These are phyloP conservation scores for Ustilago nuda DNA, from an alignment of 1,284 basidiomycete genomes.

Conservation along the genomic window DNA sequence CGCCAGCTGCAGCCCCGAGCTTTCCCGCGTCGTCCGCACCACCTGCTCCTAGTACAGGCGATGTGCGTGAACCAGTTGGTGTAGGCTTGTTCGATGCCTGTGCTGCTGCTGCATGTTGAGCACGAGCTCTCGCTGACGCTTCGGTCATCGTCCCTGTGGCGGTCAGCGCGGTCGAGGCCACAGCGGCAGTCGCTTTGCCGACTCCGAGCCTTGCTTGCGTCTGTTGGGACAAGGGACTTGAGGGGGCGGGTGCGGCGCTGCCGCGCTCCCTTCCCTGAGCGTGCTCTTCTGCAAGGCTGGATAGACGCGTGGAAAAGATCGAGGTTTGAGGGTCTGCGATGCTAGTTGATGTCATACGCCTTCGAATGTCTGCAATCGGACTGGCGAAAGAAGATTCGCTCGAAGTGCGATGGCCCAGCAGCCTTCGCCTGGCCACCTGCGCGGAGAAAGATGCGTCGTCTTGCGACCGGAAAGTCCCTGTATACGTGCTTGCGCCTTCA, in stretches of 20 bases:
- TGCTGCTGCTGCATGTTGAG: constrained; percentile 27
- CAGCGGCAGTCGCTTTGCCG: constrained; percentile 52
- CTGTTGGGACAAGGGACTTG: constrained; percentile 33
- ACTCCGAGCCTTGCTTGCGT: constrained; percentile 46
- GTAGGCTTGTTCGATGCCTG: constrained; percentile 38
- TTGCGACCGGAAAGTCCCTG: constrained; percentile 53
- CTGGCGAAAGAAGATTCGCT: constrained; percentile 45
- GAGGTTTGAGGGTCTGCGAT: constrained; percentile 28
- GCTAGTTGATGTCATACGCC: constrained; percentile 37
- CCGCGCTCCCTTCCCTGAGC: constrained; percentile 14
- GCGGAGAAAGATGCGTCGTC: constrained; percentile 54
- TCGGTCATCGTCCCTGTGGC: constrained; percentile 59
- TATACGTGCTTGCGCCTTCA: constrained; percentile 38
- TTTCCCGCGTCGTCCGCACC: constrained; percentile 18
- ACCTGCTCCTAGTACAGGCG: constrained; percentile 28
- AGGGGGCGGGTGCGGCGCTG: background rate
- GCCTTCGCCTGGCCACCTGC: constrained; percentile 50
- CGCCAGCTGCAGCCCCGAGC: constrained; percentile 11
- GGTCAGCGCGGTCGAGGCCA: constrained; percentile 42
- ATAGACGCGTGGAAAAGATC: constrained; percentile 32
- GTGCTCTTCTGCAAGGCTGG: constrained; percentile 43
- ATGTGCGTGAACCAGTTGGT: constrained; percentile 45
- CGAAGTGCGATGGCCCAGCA: constrained; percentile 47
- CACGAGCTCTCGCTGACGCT: constrained; percentile 36
- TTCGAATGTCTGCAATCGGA: constrained; percentile 53